Base-by-base conservation (phyloP, 1,139 yeast species). In the Tardiomyces blankii region DNA sequence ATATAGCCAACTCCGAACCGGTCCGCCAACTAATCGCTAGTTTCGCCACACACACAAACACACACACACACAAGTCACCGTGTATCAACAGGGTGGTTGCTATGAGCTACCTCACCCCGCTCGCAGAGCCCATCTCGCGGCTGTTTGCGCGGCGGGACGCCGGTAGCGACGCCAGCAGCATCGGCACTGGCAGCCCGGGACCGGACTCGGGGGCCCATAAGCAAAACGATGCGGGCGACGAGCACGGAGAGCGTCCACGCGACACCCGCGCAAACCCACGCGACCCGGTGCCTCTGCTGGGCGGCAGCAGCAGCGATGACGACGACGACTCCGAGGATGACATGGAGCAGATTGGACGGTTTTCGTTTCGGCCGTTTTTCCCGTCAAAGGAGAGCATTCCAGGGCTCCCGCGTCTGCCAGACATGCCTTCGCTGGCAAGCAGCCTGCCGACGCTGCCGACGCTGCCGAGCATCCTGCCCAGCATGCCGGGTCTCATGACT, bases 301-400 rank as follows among this genome's bases (percentile, higher is more conserved):
- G 38, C 16, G 38, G 41, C 39, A 42, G 41, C 5, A 23, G 42
- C 13, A 35, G 39, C 28, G 58, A 47, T 14, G 53, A 48, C 16
- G 57, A 49, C 9, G 51, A 47, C 13, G 59, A 54, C 18, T 51
- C 46, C 9, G 63, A 59, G n/a, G 58, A 52, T 42, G 64, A 60
- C 28, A 48, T 60, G 55, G 66, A 63, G 23, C 55, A 44, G 42
- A 59, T 63, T 23, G 67, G 67, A 11, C 52, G 61, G 21, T 51
- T 21, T 7, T 21, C 25, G 25, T 21, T 21, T 21, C 25, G 25
- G 25, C 25, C 25, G 25, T 21, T 21, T 21, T 21, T 21, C 25
- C 25, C 25, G 25, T 21, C 25, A 21, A 21, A 21, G 25, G 25
- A 21, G 25, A 21, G 25, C 25, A 21, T 62, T 13, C 58, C 65